Conservation (phyloP, 2,329 filamentous ascomycete genomes). For the Botrytis galanthina region DNA sequence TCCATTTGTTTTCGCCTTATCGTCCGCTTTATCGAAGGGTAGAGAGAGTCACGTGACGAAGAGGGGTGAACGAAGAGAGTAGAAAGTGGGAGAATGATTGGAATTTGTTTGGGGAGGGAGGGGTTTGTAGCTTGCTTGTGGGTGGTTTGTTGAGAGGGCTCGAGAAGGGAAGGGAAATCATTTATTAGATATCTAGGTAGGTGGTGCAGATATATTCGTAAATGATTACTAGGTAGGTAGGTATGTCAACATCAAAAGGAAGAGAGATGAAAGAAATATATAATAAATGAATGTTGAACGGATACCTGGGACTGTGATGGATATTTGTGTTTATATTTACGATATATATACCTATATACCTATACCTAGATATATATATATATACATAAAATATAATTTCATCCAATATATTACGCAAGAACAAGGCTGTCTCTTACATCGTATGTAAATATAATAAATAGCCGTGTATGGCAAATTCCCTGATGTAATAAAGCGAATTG, state of each 20-base stretch:
- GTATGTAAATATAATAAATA: not conserved
- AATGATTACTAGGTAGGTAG: too few species aligned
- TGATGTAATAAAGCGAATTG: not conserved
- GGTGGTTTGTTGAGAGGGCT: not conserved
- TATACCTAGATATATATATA: too few species aligned
- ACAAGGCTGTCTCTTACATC: not conserved
- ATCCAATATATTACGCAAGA: not conserved
- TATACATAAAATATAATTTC: too few species aligned
- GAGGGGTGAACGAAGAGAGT: not conserved
- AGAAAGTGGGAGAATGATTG: conserved; percentile 7
- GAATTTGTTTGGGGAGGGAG: not conserved
- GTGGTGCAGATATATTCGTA: not conserved
- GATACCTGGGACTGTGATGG: not conserved
- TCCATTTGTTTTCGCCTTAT: not conserved
- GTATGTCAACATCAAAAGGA: not conserved
- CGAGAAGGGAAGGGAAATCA: too few species aligned
- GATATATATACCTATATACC: too few species aligned
- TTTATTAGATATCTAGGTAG: too few species aligned
- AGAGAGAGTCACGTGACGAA: not conserved
- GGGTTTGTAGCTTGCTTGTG: not conserved
- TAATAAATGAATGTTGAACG: too few species aligned
- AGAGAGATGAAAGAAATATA: not conserved
- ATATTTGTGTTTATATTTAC: not conserved
- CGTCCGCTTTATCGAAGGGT: not conserved
- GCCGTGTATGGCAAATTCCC: not conserved